Base-by-base conservation (phyloP, 2,329 filamentous ascomycete species). In the Alternaria gansuensis region DNA sequence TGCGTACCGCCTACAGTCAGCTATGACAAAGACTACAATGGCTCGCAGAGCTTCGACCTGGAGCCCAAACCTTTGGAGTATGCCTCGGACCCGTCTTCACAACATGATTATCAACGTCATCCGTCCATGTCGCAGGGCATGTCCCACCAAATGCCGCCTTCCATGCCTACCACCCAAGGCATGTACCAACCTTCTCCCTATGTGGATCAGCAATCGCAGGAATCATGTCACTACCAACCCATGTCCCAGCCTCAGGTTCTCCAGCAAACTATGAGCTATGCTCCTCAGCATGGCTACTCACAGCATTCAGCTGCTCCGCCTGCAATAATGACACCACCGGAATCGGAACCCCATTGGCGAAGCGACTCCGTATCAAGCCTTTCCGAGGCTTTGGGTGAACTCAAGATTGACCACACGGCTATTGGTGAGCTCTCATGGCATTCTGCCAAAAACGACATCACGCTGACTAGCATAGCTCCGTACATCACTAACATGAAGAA, bases 1-100 rank as follows among this genome's bases (percentile, higher is more conserved):
- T 98, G 95, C 77, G 89, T 97, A 26, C 92, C 93, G 44, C 95
- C 94, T 4, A 93, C 92, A 56, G 89, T 93, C 58, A 88, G 87
- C 62, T 90, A 90, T 69, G 90, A 93, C 69, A 87, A 88, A 51
- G 84, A 84, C 60, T 80, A 77, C 65, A 73, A 75, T 41, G 70
- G 75, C 37, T 74, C 75, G 31, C 77, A 80, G 56, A 79, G 72
- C 17, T 80, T 75, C 51, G 79, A 78, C 63, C 70, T 79, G 54
- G 80, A 78, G 52, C 74, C 74, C 31, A 72, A 76, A 56, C 70
- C 75, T 5, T 59, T 75, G 40, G 78, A 80, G 33, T 81, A 80
- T 62, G 72, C 75, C 40, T 73, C 76, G 17, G 75, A 74, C 44
- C 72, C 72, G 28, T 72, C 75, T 56, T 67, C 74, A 21, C 79